Base-by-base conservation (phyloP, 2,329 filamentous ascomycete species). In the Geosmithia morbida region DNA sequence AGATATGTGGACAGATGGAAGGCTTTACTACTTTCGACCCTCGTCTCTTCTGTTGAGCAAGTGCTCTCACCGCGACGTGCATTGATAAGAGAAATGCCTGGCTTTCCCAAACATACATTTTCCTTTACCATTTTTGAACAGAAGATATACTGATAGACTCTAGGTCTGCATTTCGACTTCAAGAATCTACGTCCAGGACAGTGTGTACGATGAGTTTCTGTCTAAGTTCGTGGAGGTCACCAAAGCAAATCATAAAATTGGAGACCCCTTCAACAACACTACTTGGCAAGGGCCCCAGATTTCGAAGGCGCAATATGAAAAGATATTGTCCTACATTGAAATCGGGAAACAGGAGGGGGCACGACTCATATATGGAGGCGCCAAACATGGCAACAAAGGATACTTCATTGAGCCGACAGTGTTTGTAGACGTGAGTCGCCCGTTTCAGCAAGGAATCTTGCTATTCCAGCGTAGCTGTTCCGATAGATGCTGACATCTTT, bases 281-380 rank as follows among this genome's bases (percentile, higher is more conserved):
- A 81, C 49, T 13, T 51, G 48, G 48, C 52, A 54, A 43, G 53
- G 53, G 29, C 52, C 53, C 5, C 52, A 54, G 56, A 74, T 82
- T 47, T 77, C 75, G 10, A 78, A 77, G 59, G 59, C 67, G 22
- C 81, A 84, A 55, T 79, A 76, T 54, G 77, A 83, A 43, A 66
- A 74, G 16, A 71, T 86, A 2, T 67, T 85, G 14, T 70, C 68
- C 1, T 85, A 81, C 60, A 76, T 85, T 47, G 71, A 83, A 17
- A 16, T 20, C 6, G 49, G 49, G 8, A 51, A 46, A 42, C 16
- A 16, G 7, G 45, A 48, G 26, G 84, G 84, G n/a, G 81, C 82
- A 0, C 83, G 70, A 5, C 68, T 88, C 1, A 66, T 74, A 18
- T 62, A 72, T 2, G 84, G 85, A 3, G 18, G 19, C 55, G 60